These are phyloP conservation scores for Sindora glabra DNA, from an alignment of 306 rosid genomes.

Conservation along the genomic window DNA sequence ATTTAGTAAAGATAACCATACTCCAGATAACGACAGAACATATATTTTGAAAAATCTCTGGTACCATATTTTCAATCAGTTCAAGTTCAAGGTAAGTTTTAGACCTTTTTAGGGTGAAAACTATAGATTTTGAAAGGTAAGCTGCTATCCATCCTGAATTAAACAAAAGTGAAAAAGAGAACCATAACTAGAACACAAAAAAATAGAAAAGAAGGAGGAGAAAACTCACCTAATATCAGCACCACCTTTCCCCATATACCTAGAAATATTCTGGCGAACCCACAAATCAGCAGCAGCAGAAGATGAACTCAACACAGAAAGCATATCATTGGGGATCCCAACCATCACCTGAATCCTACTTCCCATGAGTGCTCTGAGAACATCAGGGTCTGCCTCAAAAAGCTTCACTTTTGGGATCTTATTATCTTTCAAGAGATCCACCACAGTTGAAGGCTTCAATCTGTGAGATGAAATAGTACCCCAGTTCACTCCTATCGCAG, in stretches of 20 bases:
- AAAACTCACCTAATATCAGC: conserved; percentile 70
- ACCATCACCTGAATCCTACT: conserved; percentile 76
- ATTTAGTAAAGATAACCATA: too few relatives aligned
- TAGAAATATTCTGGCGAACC: conserved; percentile 73
- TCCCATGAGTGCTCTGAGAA: conserved; percentile 51
- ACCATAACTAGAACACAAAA: background rate
- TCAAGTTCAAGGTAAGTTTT: conserved; percentile 8
- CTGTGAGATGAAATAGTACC: conserved; percentile 65
- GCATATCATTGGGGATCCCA: conserved; percentile 86
- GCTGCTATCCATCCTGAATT: background rate
- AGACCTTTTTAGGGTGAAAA: background rate
- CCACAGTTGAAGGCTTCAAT: conserved; percentile 70
- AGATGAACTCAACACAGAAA: conserved; percentile 52
- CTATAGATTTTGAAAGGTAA: background rate
- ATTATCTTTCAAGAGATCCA: conserved; percentile 60
- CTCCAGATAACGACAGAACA: too few relatives aligned
- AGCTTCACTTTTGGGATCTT: conserved; percentile 72
- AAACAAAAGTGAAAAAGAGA: background rate
- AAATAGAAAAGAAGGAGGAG: background rate
- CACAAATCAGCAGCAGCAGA: conserved; percentile 63
- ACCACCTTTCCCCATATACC: conserved; percentile 62
- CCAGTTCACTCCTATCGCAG: conserved; percentile 87
- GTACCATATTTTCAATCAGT: too few relatives aligned
- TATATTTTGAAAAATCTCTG: too few relatives aligned
- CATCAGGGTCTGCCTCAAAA: conserved; percentile 71